Conservation (phyloP, 164 flowering plant species). For the Berberis vulgaris region DNA sequence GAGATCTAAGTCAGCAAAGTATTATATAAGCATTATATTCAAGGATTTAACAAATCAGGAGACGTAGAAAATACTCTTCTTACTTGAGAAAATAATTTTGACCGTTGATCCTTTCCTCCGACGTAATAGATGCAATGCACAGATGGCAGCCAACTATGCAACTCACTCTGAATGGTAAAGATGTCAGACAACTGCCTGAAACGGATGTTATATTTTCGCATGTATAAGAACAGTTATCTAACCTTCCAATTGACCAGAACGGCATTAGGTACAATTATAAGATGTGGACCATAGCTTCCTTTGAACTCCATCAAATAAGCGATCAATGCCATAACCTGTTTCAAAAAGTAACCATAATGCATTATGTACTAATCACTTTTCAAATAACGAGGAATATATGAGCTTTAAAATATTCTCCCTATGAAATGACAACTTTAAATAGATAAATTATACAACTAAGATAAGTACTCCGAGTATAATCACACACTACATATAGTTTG, state of each 20-base stretch:
- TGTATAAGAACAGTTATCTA: background rate
- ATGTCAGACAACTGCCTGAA: background rate
- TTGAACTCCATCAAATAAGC: constrained; percentile 98
- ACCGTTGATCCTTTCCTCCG: constrained; percentile 84
- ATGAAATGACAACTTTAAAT: no score
- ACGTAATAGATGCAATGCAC: constrained; percentile 93
- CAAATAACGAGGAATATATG: no score
- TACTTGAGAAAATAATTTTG: constrained; percentile 94
- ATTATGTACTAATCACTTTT: background rate
- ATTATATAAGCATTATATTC: background rate
- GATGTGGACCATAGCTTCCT: constrained; percentile 99
- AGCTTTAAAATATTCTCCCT: no score
- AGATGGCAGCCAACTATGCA: constrained; percentile 89
- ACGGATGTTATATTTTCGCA: background rate
- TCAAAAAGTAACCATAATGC: background rate
- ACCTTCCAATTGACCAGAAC: constrained; percentile 99
- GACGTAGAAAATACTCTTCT: constrained; percentile 11
- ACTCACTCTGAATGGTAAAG: constrained; percentile 68
- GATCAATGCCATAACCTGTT: constrained; percentile 96
- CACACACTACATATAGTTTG: no score
- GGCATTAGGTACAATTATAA: constrained; percentile 98
- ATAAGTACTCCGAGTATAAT: no score
- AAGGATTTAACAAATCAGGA: background rate
- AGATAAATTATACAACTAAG: no score
- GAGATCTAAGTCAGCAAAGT: no score